Conservation (phyloP, 1,284 basidiomycete genomes). For the Trichosporon sp. region DNA sequence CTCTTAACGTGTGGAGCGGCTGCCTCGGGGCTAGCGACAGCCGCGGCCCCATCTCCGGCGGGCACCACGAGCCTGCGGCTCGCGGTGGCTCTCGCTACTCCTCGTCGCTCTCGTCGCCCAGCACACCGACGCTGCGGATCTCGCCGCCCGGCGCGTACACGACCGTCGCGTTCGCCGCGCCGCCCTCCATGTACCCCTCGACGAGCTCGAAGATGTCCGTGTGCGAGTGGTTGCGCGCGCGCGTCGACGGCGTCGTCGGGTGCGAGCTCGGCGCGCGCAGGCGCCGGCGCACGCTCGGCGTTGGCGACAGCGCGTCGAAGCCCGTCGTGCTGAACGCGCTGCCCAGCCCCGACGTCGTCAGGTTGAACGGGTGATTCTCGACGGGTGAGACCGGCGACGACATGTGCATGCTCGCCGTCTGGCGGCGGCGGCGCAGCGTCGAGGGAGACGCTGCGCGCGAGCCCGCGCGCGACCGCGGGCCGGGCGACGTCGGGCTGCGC, state of each 20-base stretch:
- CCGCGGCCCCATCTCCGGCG: too few species aligned
- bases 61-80: too few species aligned
- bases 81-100: neutral
- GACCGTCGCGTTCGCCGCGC: conserved; percentile 47
- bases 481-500: conserved; percentile 1
- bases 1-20: too few species aligned
- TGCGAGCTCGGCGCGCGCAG: conserved; percentile 30
- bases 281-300: conserved; percentile 29
- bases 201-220: conserved; percentile 45
- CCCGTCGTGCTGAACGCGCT: neutral
- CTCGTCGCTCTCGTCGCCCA: conserved; percentile 31
- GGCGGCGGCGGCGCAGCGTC: conserved; percentile 23
- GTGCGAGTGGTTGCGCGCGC: conserved; percentile 40
- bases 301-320: conserved; percentile 32
- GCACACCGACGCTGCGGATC: conserved; percentile 37
- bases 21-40: too few species aligned
- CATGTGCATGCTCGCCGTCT: conserved; percentile 19
- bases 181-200: conserved; percentile 44
- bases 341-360: neutral
- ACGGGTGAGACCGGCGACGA: conserved; percentile 26
- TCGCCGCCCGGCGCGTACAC: conserved; percentile 45
- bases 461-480: neutral
- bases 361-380: neutral
- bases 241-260: conserved; percentile 32
- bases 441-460: neutral